Conservation (phyloP, 164 flowering plant genomes). For the Magnolia officinalis region DNA sequence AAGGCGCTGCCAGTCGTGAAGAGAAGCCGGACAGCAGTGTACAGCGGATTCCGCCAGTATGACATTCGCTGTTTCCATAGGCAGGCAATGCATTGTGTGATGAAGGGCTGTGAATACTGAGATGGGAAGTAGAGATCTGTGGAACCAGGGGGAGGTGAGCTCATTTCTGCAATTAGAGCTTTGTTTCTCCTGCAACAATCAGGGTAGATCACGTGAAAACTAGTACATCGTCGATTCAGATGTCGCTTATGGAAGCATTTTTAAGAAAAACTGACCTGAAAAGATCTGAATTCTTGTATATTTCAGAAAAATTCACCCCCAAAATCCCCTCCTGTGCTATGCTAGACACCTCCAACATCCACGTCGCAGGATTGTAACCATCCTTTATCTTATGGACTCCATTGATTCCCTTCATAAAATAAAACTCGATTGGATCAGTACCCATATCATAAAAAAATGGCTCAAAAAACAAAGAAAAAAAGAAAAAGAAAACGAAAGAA, state of each 20-base stretch:
- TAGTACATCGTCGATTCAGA: neutral
- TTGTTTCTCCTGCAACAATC: constrained; percentile 46
- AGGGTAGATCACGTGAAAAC: neutral
- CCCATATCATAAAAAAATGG: neutral
- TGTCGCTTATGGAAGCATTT: neutral
- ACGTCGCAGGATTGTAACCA: constrained; percentile 46
- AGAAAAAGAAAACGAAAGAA: neutral
- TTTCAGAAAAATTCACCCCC: constrained; percentile 26
- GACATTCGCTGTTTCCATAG: constrained; percentile 50
- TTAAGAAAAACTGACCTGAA: constrained; percentile 18
- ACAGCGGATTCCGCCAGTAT: constrained; percentile 55
- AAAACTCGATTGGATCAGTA: neutral
- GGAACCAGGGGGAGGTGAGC: constrained; percentile 37
- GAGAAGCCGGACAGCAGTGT: constrained; percentile 46
- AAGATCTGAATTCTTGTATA: constrained; percentile 35
- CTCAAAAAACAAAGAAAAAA: neutral
- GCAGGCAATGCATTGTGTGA: constrained; percentile 48
- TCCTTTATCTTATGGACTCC: constrained; percentile 39
- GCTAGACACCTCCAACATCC: constrained; percentile 47
- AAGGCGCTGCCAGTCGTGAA: constrained; percentile 45
- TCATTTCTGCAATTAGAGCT: constrained; percentile 37
- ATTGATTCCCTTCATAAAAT: constrained; percentile 24
- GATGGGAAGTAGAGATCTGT: constrained; percentile 44
- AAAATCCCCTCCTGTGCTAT: constrained; percentile 33
- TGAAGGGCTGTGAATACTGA: constrained; percentile 41